Conservation (phyloP, 441 rosid species). For the Adansonia gregorii region DNA sequence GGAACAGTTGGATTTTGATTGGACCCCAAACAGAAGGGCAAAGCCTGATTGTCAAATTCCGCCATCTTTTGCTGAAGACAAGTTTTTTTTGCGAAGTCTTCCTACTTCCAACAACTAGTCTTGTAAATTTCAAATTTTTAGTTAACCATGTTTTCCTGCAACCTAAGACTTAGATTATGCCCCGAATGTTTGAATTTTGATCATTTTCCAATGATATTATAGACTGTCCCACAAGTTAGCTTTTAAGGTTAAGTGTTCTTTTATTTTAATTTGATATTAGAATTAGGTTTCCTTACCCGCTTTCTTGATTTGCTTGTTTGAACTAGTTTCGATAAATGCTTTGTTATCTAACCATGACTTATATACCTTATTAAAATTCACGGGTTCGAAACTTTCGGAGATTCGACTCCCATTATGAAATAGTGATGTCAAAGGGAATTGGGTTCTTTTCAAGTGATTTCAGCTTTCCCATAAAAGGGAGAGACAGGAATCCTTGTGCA, state of each 20-base stretch:
- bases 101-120: conserved; percentile 46
- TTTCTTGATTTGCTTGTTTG: too few relatives aligned
- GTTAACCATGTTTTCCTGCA: conserved; percentile 41
- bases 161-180: conserved; percentile 46
- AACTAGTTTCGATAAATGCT: too few relatives aligned
- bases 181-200: conserved; percentile 37
- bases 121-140: conserved; percentile 41
- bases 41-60: not conserved
- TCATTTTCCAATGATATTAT: conserved; percentile 21
- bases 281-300: too few relatives aligned
- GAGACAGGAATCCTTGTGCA: too few relatives aligned
- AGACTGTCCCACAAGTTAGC: not conserved
- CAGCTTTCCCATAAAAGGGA: conserved; percentile 2
- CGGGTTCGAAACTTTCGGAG: conserved; percentile 6
- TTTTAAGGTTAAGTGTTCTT: too few relatives aligned
- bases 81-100: not conserved
- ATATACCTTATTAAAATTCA: too few relatives aligned
- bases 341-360: too few relatives aligned
- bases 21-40: too few relatives aligned
- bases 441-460: conserved; percentile 40
- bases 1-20: too few relatives aligned
- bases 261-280: too few relatives aligned
- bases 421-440: conserved; percentile 42
- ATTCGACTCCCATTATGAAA: conserved; percentile 41
- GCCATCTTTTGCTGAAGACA: conserved; percentile 14